These are phyloP conservation scores for Huntiella abstrusa DNA, from an alignment of 2,329 filamentous ascomycete species.

Conservation along the genomic window DNA sequence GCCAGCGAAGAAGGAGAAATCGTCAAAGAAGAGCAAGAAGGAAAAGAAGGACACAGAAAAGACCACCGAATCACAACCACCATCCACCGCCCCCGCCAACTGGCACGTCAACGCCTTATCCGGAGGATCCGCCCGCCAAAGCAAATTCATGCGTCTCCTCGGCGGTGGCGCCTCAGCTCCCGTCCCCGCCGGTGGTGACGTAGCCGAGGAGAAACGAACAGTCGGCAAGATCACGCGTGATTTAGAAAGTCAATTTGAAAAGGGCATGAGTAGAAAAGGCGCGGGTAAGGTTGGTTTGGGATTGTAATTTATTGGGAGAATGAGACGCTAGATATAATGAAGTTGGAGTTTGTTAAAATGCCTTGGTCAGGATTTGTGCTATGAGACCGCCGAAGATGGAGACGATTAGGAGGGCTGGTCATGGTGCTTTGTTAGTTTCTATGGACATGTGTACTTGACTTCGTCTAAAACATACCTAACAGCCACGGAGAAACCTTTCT, in stretches of 20 bases:
- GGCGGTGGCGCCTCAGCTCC: conserved; percentile 23
- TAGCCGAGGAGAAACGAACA: conserved; percentile 11
- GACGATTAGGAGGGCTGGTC: not conserved
- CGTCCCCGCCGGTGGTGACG: not conserved
- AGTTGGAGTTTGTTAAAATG: not conserved
- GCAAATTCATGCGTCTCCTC: conserved; percentile 38
- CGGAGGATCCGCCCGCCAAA: conserved; percentile 30
- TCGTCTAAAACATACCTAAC: conserved; percentile 39
- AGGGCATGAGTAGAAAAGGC: conserved; percentile 34
- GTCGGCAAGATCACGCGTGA: conserved; percentile 27
- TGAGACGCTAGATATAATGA: not conserved
- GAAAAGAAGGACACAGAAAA: not conserved
- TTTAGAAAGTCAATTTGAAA: conserved; percentile 37
- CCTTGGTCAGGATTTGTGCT: not conserved
- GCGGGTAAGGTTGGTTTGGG: conserved; percentile 7
- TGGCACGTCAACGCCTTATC: conserved; percentile 35
- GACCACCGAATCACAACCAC: not conserved
- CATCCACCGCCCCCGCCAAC: conserved; percentile 14
- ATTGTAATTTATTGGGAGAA: not conserved
- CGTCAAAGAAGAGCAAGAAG: not conserved
- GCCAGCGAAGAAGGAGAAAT: conserved; percentile 12
- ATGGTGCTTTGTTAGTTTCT: not conserved
- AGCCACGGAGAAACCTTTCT: conserved; percentile 45
- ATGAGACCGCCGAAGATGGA: not conserved
- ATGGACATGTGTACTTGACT: not conserved